Percentiles rank a stretch among this genome's conserved stretches.
These are phyloP conservation scores for Neopestalotiopsis rosae DNA, from an alignment of 2,329 filamentous ascomycete genomes.

Conservation along the genomic window DNA sequence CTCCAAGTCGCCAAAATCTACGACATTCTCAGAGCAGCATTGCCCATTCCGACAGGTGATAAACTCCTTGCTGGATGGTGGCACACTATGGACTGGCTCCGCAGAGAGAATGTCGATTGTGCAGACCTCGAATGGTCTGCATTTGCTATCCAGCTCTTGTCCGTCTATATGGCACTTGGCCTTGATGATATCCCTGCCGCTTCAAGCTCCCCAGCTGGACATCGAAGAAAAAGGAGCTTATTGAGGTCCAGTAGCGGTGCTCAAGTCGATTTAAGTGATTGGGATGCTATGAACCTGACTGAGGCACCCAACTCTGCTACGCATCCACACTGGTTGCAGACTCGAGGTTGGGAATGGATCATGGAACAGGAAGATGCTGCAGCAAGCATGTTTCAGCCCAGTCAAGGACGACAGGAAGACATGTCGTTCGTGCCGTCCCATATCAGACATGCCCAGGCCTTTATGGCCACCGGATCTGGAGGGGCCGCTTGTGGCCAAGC, in stretches of 20 bases:
- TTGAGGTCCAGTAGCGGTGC: conserved; percentile 38
- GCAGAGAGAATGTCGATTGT: conserved; percentile 49
- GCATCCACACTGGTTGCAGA: conserved; percentile 64
- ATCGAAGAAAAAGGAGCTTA: conserved; percentile 30
- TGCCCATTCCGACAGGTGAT: conserved; percentile 63
- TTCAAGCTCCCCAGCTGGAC: conserved; percentile 25
- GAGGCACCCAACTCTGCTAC: conserved; percentile 55
- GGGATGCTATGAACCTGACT: conserved; percentile 52
- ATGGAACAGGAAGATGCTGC: conserved; percentile 58
- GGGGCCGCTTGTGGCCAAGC: conserved; percentile 54
- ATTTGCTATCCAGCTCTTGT: conserved; percentile 66
- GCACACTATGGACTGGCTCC: conserved; percentile 74
- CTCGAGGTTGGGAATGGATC: conserved; percentile 74
- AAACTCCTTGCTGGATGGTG: conserved; percentile 74
- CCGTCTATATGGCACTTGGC: conserved; percentile 66
- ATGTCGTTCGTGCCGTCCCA: conserved; percentile 53
- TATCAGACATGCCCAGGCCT: conserved; percentile 67
- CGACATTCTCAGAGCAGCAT: conserved; percentile 65
- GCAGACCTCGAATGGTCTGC: conserved; percentile 73
- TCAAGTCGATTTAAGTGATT: conserved; percentile 41
- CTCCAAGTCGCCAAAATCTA: conserved; percentile 67
- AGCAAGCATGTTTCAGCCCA: conserved; percentile 32
- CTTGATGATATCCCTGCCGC: conserved; percentile 33
- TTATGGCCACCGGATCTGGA: conserved; percentile 65
- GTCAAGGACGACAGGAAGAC: conserved; percentile 29